Evolutionary conservation across 371 early-diverging fungal species (phyloP).

Genomic region (Mortierella sp.): DNA sequence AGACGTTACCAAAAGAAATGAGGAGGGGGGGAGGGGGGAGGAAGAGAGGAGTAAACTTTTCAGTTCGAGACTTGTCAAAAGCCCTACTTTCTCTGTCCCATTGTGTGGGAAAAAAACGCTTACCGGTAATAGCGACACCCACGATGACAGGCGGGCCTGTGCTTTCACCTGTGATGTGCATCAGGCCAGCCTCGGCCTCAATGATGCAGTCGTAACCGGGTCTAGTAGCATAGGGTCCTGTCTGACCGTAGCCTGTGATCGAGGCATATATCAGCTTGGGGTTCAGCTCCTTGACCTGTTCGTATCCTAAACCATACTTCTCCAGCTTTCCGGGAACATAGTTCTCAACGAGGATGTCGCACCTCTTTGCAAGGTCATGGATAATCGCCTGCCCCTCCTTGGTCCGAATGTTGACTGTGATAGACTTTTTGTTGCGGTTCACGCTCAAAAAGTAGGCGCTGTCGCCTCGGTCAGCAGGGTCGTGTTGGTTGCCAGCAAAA

Average conservation of each 20-base stretch:
- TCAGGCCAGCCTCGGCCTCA: conserved; percentile 93
- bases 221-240: conserved; percentile 84
- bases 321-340: conserved; percentile 91
- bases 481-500: conserved; percentile 66
- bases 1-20: background rate
- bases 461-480: conserved; percentile 59
- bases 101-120: background rate
- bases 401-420: conserved; percentile 88
- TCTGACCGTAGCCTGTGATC: conserved; percentile 91
- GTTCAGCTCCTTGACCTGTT: conserved; percentile 77
- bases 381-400: conserved; percentile 77
- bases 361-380: conserved; percentile 72
- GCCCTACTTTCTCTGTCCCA: background rate
- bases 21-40: background rate
- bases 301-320: conserved; percentile 83
- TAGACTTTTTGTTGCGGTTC: conserved; percentile 93
- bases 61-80: background rate
- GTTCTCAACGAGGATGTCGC: conserved; percentile 93
- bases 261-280: conserved; percentile 91
- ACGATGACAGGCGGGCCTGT: conserved; percentile 91
- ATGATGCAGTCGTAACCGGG: conserved; percentile 96
- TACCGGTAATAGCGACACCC: conserved; percentile 95
- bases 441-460: conserved; percentile 92
- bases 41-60: background rate
- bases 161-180: conserved; percentile 95